Base-by-base conservation (phyloP, 805 yeast species). In the Ogataea naganishii region DNA sequence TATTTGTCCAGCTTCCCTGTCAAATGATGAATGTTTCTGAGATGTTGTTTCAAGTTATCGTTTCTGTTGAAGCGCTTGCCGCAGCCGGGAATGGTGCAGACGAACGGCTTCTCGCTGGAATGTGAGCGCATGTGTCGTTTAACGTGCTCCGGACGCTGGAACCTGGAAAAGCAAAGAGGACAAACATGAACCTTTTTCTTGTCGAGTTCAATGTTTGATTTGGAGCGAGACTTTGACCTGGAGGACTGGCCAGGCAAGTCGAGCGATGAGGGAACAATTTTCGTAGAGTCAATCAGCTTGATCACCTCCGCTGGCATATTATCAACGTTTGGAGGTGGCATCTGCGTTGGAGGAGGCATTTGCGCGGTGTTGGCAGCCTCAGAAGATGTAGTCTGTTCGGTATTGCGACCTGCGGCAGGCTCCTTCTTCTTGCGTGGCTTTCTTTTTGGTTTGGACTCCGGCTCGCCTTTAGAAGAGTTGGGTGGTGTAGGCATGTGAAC, bases 111-210 rank as follows among this genome's bases (percentile, higher is more conserved):
- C 38, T 72, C 78, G 8, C 68, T 56, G 5, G 74, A 65, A 48
- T 72, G 79, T 24, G 71, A 61, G 45, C 73, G 64, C 67, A 72
- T 60, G 43, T 72, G 75, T 37, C 83, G 50, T 47, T 72, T 77
- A 18, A 77, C 85, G 49, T 77, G 85, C 43, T 77, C 85, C 3
- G 85, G 80, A 39, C 81, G 53, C 47, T 75, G 83, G 59, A 76
- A 76, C 29, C 68, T 53, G 23, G 74, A 64, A 27, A 68, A 72
- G 46, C 84, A 75, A 24, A 75, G 48, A 2, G 81, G 81, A 53
- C 85, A 77, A 39, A 63, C 64, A 49, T 77, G 82, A 29, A 63
- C 61, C 49, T 75, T 77, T 44, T 72, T 74, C 29, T 68, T 64
- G 30, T 60, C 58, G 41, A 58, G 47, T 22, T 39, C 45, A 4